phyloP scores from a whole-genome alignment of 2,329 filamentous ascomycete species.

The Colletotrichum orchidophilum region DNA sequence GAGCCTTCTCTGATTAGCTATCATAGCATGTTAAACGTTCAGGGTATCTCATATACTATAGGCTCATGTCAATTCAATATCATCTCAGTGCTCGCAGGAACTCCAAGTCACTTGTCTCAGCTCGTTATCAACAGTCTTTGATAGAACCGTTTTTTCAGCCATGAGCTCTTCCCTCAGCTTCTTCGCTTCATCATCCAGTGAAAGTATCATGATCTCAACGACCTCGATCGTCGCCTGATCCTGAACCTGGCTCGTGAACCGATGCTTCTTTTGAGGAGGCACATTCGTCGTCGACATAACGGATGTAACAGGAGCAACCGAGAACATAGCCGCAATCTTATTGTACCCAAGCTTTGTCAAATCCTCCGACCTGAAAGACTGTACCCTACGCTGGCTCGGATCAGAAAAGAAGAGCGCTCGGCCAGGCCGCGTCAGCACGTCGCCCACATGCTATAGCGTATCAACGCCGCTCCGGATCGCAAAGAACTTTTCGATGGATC shows the following conservation, averaged over 20 bases:
- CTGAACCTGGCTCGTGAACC: conserved; percentile 43
- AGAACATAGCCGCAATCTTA: conserved; percentile 68
- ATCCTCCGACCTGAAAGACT: conserved; percentile 62
- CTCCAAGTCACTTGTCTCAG: conserved; percentile 19
- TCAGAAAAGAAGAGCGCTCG: conserved; percentile 67
- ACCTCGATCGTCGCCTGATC: conserved; percentile 36
- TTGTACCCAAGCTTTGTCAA: conserved; percentile 62
- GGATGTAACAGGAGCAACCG: conserved; percentile 64
- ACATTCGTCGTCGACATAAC: conserved; percentile 55
- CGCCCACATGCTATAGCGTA: conserved; percentile 55
- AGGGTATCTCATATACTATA: too few species aligned
- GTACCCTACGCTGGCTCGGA: conserved; percentile 59
- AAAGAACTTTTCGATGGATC: conserved; percentile 46
- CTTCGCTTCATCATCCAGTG: conserved; percentile 38
- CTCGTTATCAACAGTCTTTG: neutral
- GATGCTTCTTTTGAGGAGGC: conserved; percentile 52
- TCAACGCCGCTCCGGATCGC: conserved; percentile 39
- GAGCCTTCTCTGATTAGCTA: too few species aligned
- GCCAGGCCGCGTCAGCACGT: conserved; percentile 54
- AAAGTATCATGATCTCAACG: conserved; percentile 35
- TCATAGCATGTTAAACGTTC: too few species aligned
- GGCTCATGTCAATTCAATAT: neutral
- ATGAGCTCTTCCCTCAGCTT: conserved; percentile 38
- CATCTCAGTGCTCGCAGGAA: conserved; percentile 40
- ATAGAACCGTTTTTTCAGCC: conserved; percentile 37